Evolutionary conservation across 2,329 filamentous ascomycete species (phyloP).

Genomic region (Myriosclerotinia duriaeana): DNA sequence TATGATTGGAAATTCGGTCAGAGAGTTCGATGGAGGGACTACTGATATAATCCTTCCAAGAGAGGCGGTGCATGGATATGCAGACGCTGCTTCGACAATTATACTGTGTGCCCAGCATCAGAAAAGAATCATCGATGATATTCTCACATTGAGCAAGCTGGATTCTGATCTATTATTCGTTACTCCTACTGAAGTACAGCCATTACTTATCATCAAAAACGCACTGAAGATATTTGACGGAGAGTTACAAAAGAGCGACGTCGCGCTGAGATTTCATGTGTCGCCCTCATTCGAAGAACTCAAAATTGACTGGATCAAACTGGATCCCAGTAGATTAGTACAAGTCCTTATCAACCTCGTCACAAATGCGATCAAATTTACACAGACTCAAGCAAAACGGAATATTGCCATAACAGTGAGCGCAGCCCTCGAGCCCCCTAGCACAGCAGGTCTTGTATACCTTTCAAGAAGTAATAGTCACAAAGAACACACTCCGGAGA

Average conservation of each 20-base stretch:
- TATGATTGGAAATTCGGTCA: slow-evolving; percentile 54
- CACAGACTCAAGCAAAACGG: slow-evolving; percentile 59
- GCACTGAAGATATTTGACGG: slow-evolving; percentile 77
- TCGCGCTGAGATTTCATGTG: slow-evolving; percentile 63
- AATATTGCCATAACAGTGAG: slow-evolving; percentile 49
- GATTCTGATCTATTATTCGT: slow-evolving; percentile 70
- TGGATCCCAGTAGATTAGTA: slow-evolving; percentile 72
- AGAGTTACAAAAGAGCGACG: slow-evolving; percentile 67
- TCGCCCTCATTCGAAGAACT: slow-evolving; percentile 60
- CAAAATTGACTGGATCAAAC: slow-evolving; percentile 61
- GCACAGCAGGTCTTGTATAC: slow-evolving; percentile 12
- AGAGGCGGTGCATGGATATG: slow-evolving; percentile 52
- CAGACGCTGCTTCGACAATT: slow-evolving; percentile 80
- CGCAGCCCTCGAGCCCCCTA: slow-evolving; percentile 26
- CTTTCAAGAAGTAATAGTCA: slow-evolving; percentile 38
- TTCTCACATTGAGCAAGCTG: slow-evolving; percentile 66
- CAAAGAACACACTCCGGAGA: slow-evolving; percentile 32
- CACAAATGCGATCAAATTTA: slow-evolving; percentile 82
- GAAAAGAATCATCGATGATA: slow-evolving; percentile 68
- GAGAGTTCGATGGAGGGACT: slow-evolving; percentile 53
- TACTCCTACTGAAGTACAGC: slow-evolving; percentile 68
- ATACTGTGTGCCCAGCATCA: slow-evolving; percentile 71
- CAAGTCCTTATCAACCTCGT: slow-evolving; percentile 80
- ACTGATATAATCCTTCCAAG: slow-evolving; percentile 61
- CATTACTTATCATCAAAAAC: slow-evolving; percentile 63